phyloP scores from a whole-genome alignment of 2,329 filamentous ascomycete genomes.

The Chaetomiaceae sp. region DNA sequence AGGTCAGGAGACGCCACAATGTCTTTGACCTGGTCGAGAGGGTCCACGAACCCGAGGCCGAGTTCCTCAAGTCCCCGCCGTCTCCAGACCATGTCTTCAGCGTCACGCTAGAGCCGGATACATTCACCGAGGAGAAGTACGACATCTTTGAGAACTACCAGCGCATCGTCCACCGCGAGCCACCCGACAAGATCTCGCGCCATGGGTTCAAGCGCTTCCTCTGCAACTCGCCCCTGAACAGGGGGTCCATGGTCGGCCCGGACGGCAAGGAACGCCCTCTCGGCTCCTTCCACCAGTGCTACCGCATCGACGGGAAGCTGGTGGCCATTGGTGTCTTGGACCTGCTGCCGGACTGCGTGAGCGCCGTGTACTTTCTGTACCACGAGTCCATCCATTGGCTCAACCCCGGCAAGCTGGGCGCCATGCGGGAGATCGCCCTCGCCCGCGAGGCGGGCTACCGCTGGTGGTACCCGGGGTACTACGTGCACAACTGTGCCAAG shows the following conservation, averaged over 20 bases:
- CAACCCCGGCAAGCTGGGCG: conserved; percentile 70
- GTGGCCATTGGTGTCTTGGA: conserved; percentile 75
- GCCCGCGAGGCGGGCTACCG: conserved; percentile 64
- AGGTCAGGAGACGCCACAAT: conserved; percentile 57
- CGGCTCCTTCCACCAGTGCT: conserved; percentile 78
- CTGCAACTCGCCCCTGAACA: conserved; percentile 62
- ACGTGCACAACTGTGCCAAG: conserved; percentile 75
- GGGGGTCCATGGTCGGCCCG: conserved; percentile 37
- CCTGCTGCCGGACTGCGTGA: conserved; percentile 69
- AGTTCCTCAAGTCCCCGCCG: conserved; percentile 50
- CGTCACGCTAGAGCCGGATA: conserved; percentile 65
- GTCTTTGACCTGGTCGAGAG: conserved; percentile 63
- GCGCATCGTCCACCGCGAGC: conserved; percentile 64
- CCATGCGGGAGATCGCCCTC: conserved; percentile 66
- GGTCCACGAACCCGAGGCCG: conserved; percentile 64
- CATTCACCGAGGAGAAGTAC: conserved; percentile 73
- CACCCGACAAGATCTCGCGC: conserved; percentile 52
- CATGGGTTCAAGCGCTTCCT: conserved; percentile 66
- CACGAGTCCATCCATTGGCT: conserved; percentile 66
- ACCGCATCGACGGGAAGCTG: conserved; percentile 68
- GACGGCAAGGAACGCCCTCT: conserved; percentile 52
- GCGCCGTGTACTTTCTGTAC: conserved; percentile 80
- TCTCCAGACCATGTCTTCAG: conserved; percentile 62
- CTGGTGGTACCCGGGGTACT: conserved; percentile 78
- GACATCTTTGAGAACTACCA: conserved; percentile 71